phyloP scores from a whole-genome alignment of 2,329 filamentous ascomycete species.

The Ceratocystis cubensis region DNA sequence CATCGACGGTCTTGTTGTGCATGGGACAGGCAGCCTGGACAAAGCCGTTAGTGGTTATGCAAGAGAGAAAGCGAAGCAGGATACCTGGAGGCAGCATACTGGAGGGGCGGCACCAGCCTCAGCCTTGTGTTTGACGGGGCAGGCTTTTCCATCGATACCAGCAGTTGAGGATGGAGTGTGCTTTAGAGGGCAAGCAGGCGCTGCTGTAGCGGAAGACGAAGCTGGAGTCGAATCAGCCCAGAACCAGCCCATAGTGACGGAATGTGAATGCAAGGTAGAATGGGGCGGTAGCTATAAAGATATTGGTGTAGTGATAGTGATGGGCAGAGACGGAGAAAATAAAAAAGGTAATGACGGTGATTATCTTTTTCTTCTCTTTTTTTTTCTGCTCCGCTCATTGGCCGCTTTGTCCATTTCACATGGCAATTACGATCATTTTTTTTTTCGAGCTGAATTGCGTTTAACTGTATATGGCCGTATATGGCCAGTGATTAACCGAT shows the following conservation, averaged over 20 bases:
- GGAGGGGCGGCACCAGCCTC: slow-evolving; percentile 16
- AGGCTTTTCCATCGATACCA: background rate
- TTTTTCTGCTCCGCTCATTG: slow-evolving; percentile 19
- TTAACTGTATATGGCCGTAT: background rate
- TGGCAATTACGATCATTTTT: background rate
- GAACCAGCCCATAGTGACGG: slow-evolving; percentile 46
- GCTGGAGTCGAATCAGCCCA: slow-evolving; percentile 41
- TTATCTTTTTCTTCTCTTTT: background rate
- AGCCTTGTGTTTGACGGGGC: slow-evolving; percentile 14
- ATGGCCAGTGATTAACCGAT: background rate
- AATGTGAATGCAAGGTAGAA: slow-evolving; percentile 15
- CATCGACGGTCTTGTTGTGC: slow-evolving; percentile 42
- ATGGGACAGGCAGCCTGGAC: slow-evolving; percentile 43
- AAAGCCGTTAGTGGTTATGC: background rate
- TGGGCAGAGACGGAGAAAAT: background rate
- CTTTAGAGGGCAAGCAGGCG: slow-evolving; percentile 16
- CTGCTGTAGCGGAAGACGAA: slow-evolving; percentile 20
- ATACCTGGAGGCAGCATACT: background rate
- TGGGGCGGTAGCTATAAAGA: slow-evolving; percentile 7
- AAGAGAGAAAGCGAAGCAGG: background rate
- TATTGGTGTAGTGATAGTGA: too few relatives aligned
- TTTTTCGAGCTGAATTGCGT: background rate
- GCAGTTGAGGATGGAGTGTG: slow-evolving; percentile 11
- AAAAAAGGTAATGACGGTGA: slow-evolving; percentile 10
- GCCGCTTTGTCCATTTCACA: background rate